Conservation (phyloP, 2,329 filamentous ascomycete species). For the Pyrenochaeta sp. region DNA sequence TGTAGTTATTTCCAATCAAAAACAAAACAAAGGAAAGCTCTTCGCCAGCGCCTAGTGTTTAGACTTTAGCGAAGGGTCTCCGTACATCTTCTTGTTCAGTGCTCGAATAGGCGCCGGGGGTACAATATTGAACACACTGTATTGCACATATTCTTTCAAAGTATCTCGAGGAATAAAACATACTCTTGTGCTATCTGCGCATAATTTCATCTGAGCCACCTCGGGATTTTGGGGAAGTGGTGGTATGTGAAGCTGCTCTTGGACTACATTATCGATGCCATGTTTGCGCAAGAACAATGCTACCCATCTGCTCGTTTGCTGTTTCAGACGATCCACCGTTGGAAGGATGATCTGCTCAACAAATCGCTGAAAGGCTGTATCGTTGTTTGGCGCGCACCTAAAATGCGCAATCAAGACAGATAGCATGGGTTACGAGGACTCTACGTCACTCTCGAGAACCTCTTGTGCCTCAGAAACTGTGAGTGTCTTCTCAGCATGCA, state of each 20-base stretch:
- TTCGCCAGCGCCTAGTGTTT: slow-evolving; percentile 15
- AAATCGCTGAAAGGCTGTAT: slow-evolving; percentile 7
- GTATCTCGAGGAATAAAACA: slow-evolving; percentile 24
- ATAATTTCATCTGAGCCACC: slow-evolving; percentile 13
- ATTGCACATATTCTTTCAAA: slow-evolving; percentile 32
- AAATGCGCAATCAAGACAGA: slow-evolving; percentile 3
- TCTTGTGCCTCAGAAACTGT: slow-evolving; percentile 15
- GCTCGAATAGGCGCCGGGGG: slow-evolving; percentile 26
- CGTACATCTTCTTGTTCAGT: slow-evolving; percentile 26
- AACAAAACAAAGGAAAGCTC: too few species aligned
- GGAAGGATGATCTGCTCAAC: slow-evolving; percentile 33
- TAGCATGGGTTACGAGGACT: slow-evolving; percentile 20
- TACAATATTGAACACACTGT: slow-evolving; percentile 27
- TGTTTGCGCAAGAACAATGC: slow-evolving; percentile 36
- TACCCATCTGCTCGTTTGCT: slow-evolving; percentile 31
- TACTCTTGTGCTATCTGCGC: neutral
- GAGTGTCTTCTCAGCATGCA: slow-evolving; percentile 21
- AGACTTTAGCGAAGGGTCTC: slow-evolving; percentile 8
- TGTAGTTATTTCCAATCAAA: too few species aligned
- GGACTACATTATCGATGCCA: slow-evolving; percentile 7
- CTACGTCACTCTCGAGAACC: neutral
- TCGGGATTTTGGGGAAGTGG: slow-evolving; percentile 13
- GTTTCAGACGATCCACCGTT: slow-evolving; percentile 14
- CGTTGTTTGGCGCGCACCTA: neutral
- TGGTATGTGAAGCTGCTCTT: slow-evolving; percentile 16